phyloP scores from a whole-genome alignment of 441 rosid species.

The Adansonia madagascariensis region DNA sequence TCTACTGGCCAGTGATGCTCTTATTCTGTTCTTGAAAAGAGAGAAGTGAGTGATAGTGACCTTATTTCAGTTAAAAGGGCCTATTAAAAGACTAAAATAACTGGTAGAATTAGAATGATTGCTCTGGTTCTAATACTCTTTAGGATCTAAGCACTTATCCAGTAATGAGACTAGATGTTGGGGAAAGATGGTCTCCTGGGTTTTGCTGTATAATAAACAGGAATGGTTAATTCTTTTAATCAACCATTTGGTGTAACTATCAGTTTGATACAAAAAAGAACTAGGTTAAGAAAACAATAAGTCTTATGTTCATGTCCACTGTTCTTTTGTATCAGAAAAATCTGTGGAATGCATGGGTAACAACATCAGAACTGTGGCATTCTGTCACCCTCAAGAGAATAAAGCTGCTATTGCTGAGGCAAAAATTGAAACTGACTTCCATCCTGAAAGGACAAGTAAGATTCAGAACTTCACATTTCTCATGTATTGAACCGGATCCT shows the following conservation, averaged over 20 bases:
- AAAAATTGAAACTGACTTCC: constrained; percentile 64
- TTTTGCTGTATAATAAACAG: neutral
- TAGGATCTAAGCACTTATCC: neutral
- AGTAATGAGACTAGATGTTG: neutral
- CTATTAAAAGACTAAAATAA: neutral
- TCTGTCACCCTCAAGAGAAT: constrained; percentile 63
- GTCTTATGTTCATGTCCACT: constrained; percentile 20
- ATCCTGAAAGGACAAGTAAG: constrained; percentile 68
- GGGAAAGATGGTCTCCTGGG: constrained; percentile 12
- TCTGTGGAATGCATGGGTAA: constrained; percentile 74
- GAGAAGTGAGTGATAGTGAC: neutral
- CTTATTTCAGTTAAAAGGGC: neutral
- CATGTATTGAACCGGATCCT: constrained; percentile 9
- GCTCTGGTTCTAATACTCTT: neutral
- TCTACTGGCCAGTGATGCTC: neutral
- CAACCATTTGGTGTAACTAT: neutral
- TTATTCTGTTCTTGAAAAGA: neutral
- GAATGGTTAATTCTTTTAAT: neutral
- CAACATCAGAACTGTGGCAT: constrained; percentile 62
- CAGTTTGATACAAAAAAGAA: neutral
- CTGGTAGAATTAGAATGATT: constrained; percentile 3
- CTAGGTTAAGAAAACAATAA: constrained; percentile 1
- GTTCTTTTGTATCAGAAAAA: constrained; percentile 51
- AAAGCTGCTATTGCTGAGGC: constrained; percentile 65
- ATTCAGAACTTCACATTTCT: constrained; percentile 28